Conservation (phyloP, 2,329 filamentous ascomycete genomes). For the Leptographium galeiforme region DNA sequence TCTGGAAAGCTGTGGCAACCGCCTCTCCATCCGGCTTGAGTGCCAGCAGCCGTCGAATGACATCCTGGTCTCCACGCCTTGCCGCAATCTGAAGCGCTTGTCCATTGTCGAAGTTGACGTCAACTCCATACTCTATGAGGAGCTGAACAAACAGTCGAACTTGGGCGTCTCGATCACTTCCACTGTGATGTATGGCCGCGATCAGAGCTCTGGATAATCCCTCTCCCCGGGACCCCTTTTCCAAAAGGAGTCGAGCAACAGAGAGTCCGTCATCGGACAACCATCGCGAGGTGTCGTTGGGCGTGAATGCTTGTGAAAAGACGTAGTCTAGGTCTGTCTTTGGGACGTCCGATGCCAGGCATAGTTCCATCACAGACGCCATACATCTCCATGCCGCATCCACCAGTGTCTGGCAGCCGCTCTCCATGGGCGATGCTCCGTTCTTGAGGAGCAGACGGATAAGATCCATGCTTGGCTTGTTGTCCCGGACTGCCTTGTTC, state of each 20-base stretch:
- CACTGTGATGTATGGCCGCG: conserved; percentile 29
- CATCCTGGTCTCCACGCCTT: conserved; percentile 32
- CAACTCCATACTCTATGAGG: conserved; percentile 25
- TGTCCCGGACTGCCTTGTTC: conserved; percentile 35
- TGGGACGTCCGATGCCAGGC: conserved; percentile 27
- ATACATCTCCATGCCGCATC: conserved; percentile 30
- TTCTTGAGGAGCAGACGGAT: conserved; percentile 34
- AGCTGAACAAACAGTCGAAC: conserved; percentile 32
- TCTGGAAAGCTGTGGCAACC: conserved; percentile 39
- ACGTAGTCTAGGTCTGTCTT: conserved; percentile 28
- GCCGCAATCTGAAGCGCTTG: conserved; percentile 41
- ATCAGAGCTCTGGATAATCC: conserved; percentile 31
- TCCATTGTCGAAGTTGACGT: conserved; percentile 37
- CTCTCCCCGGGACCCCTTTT: conserved; percentile 33
- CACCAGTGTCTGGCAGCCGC: conserved; percentile 38
- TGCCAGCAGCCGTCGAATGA: conserved; percentile 36
- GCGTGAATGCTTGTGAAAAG: conserved; percentile 31
- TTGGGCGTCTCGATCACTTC: conserved; percentile 23
- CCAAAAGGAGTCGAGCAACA: conserved; percentile 33
- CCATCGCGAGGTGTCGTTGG: conserved; percentile 28
- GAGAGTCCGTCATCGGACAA: conserved; percentile 31
- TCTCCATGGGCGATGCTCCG: conserved; percentile 37
- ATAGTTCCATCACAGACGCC: conserved; percentile 24
- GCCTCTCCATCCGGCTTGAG: conserved; percentile 35
- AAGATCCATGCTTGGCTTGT: conserved; percentile 33